Conservation (phyloP, 208 protist species). For the Borovskyia barvae region DNA sequence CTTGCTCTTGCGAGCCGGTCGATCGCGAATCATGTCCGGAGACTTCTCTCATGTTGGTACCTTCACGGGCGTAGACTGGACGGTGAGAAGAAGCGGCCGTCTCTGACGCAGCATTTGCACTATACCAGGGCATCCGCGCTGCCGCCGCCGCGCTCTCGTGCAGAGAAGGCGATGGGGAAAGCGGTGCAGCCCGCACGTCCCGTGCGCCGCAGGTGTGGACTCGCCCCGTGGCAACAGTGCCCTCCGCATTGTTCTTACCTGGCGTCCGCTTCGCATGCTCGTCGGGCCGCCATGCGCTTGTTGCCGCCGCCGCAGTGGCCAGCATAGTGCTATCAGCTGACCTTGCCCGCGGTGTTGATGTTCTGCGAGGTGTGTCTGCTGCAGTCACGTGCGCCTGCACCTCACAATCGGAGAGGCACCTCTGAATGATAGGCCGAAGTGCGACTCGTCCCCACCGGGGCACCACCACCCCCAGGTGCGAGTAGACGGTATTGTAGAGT, state of each 20-base stretch:
- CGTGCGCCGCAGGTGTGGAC: background rate
- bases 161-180: background rate
- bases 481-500: slow-evolving; percentile 35
- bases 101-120: background rate
- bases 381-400: background rate
- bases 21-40: background rate
- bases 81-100: background rate
- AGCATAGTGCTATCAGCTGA: too few species aligned
- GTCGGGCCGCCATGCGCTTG: background rate
- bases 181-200: background rate
- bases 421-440: slow-evolving; percentile 11
- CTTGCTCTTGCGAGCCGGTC: background rate
- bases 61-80: background rate
- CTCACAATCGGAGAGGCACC: slow-evolving; percentile 16
- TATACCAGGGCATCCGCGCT: background rate
- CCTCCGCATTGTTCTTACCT: background rate
- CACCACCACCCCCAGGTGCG: slow-evolving; percentile 35
- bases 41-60: too few species aligned
- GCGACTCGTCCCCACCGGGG: slow-evolving; percentile 24
- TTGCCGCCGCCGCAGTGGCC: background rate
- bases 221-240: background rate
- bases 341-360: background rate
- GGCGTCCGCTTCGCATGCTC: too few species aligned
- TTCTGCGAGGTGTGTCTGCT: background rate
- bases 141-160: background rate